Base-by-base conservation (phyloP, 495 filamentous ascomycete species). In the Hypoxylon fragiforme region DNA sequence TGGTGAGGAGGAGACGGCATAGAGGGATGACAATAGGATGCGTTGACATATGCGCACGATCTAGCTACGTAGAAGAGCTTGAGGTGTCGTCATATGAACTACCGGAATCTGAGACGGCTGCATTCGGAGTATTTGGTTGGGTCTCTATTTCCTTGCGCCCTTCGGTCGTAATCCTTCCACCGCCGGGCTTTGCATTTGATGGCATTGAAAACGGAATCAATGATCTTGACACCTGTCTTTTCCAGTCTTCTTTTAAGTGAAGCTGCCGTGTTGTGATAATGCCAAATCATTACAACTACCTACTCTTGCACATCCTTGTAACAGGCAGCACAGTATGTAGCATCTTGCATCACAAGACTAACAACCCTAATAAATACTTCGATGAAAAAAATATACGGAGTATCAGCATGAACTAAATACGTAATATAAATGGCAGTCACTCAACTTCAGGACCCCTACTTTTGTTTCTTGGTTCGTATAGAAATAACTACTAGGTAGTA, bases 1-100 rank as follows among this genome's bases (percentile, higher is more conserved):
- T 46, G 90, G 88, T 69, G 81, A 76, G 47, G 84, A 77, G 49
- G 84, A 89, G 73, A 14, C 3, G 7, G 87, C 94, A 70, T 74
- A 73, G 54, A 65, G 56, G 30, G 47, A 48, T 43, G 57, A 62
- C 53, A 49, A 62, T 41, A 67, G 67, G 67, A 73, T 61, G 67
- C 64, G 68, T 54, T 46, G 44, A 50, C 56, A 48, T 65, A 61
- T 53, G 65, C 48, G 57, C 62, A 60, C 60, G 32, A 55, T 54
- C 48, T 32, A 54, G 65, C 65, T 67, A 65, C 57, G 46, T 46
- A 60, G 30, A 50, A 59, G 42, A 64, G 65, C 65, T 51, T 49
- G 55, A 53, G 38, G 51, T 60, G 55, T 63, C 54, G 56, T 65
- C 59, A 61, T 68, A 63, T 57, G 62, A 66, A 75, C 62, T 66